Evolutionary conservation across 179 eudicot genomes (phyloP).

Genomic region (Silene noctiflora): DNA sequence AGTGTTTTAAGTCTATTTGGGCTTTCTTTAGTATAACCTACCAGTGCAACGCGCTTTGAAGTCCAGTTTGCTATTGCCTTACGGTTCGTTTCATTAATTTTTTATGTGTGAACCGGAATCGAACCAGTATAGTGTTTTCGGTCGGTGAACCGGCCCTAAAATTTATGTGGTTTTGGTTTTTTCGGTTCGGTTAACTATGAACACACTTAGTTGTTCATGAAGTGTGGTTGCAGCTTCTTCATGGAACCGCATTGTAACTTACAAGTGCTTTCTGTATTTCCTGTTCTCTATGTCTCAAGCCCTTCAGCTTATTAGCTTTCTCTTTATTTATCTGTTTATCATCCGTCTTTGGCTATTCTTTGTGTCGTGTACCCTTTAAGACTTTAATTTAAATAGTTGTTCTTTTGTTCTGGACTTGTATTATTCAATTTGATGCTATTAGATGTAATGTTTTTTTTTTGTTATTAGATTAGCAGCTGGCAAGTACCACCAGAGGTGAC

Average conservation of each 20-base stretch:
- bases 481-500: conserved; percentile 81
- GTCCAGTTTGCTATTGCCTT: too few relatives aligned
- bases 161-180: too few relatives aligned
- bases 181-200: too few relatives aligned
- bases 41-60: too few relatives aligned
- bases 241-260: not conserved
- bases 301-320: not conserved
- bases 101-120: too few relatives aligned
- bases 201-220: not conserved
- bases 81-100: too few relatives aligned
- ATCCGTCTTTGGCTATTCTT: not conserved
- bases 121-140: too few relatives aligned
- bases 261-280: not conserved
- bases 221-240: not conserved
- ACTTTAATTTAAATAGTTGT: not conserved
- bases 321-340: conserved; percentile 8
- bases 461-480: conserved; percentile 90
- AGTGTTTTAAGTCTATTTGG: too few relatives aligned
- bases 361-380: not conserved
- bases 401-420: conserved; percentile 3
- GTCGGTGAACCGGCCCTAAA: too few relatives aligned
- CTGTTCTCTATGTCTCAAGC: not conserved
- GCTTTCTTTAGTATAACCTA: too few relatives aligned
- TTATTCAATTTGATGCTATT: not conserved
- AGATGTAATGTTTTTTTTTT: conserved; percentile 13